Evolutionary conservation across 495 filamentous ascomycete genomes (phyloP).

Genomic region (Podospora didyma): DNA sequence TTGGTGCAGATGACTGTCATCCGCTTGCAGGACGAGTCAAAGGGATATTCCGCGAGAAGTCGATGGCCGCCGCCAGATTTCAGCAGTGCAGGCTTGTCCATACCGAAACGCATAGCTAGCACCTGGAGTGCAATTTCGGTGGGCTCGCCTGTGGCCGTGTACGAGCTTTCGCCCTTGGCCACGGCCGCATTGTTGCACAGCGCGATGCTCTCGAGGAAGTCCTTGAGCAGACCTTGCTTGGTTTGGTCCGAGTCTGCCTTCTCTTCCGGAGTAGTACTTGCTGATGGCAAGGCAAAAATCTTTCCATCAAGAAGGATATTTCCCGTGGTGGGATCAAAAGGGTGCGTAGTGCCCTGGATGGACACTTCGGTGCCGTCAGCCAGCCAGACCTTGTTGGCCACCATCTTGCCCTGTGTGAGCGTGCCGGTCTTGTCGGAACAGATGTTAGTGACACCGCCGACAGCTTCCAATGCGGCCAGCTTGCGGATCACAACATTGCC

Average conservation of each 20-base stretch:
- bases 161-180: constrained; percentile 32
- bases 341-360: constrained; percentile 53
- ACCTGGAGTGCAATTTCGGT: constrained; percentile 85
- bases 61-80: constrained; percentile 35
- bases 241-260: constrained; percentile 8
- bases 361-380: constrained; percentile 54
- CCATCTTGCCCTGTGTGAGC: constrained; percentile 70
- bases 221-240: constrained; percentile 7
- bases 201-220: constrained; percentile 24
- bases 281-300: background rate
- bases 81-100: constrained; percentile 48
- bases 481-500: constrained; percentile 70
- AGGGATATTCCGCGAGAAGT: constrained; percentile 69
- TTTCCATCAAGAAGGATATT: constrained; percentile 16
- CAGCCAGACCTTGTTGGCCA: constrained; percentile 75
- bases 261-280: too few species aligned
- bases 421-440: constrained; percentile 89
- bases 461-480: constrained; percentile 74
- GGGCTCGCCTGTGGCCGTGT: constrained; percentile 65
- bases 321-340: constrained; percentile 33
- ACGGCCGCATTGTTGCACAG: constrained; percentile 46
- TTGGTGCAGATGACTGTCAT: constrained; percentile 72
- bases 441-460: constrained; percentile 82
- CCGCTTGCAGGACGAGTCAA: constrained; percentile 75
- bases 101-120: constrained; percentile 67